These are phyloP conservation scores for Medicago ruthenica DNA, from an alignment of 306 rosid species.

Conservation along the genomic window DNA sequence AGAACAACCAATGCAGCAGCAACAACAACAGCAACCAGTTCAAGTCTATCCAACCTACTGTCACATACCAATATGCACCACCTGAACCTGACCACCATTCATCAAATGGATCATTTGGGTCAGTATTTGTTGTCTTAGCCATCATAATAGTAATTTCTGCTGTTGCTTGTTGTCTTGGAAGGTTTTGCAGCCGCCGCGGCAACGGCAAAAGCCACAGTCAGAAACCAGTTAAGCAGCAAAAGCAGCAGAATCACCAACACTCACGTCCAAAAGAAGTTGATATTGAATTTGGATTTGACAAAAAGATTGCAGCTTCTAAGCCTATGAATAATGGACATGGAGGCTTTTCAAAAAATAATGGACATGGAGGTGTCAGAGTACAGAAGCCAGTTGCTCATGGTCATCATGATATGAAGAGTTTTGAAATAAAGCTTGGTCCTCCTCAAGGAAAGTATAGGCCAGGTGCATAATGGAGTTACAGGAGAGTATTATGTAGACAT, in stretches of 20 bases:
- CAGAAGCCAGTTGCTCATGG: slow-evolving; percentile 41
- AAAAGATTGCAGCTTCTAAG: slow-evolving; percentile 53
- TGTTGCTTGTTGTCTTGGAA: slow-evolving; percentile 84
- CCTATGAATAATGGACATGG: slow-evolving; percentile 42
- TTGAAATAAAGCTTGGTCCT: slow-evolving; percentile 54
- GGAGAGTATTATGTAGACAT: slow-evolving; percentile 19
- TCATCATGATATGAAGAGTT: slow-evolving; percentile 53
- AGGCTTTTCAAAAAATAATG: background rate
- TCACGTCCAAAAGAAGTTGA: slow-evolving; percentile 59
- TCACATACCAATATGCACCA: slow-evolving; percentile 51
- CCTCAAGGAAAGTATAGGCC: slow-evolving; percentile 52
- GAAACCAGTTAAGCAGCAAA: slow-evolving; percentile 55
- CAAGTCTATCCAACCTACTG: slow-evolving; percentile 72
- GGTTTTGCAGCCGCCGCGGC: slow-evolving; percentile 72
- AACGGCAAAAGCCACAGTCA: slow-evolving; percentile 37
- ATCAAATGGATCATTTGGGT: slow-evolving; percentile 85
- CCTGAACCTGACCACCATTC: slow-evolving; percentile 76
- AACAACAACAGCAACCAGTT: slow-evolving; percentile 65
- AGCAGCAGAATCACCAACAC: slow-evolving; percentile 43
- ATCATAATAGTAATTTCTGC: slow-evolving; percentile 76
- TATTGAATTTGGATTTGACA: slow-evolving; percentile 75
- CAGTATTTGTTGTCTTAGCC: slow-evolving; percentile 85
- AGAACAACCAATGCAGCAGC: slow-evolving; percentile 61
- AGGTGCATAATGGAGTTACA: slow-evolving; percentile 40
- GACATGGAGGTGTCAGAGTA: slow-evolving; percentile 47